Base-by-base conservation (phyloP, 306 rosid species). In the Sindora glabra region DNA sequence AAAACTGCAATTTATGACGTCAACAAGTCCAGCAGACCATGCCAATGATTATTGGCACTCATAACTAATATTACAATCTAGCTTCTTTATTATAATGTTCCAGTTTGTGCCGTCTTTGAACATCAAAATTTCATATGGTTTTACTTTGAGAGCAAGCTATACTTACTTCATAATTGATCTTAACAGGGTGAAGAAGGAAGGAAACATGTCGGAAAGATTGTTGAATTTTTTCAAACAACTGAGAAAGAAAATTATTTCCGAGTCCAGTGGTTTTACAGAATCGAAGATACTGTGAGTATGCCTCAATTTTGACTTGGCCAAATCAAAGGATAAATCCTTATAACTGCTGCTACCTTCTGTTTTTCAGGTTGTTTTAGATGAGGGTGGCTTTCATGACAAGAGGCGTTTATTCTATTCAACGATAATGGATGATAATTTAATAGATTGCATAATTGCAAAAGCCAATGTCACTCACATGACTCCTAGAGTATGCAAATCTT, bases 251-350 rank as follows among this genome's bases (percentile, higher is more conserved):
- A 75, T 21, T 87, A 85, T 78, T 87, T 91, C 68, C 79, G 96
- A 74, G 95, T 78, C 59, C 98, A 87, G 65, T 91, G 98, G 98
- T 91, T 87, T 81, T 91, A 85, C 67, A 74, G 82, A 65, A 81
- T 85, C 72, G 86, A 91, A 83, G 96, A 91, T 72, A 91, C 98
- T 19, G 98, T 91, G 79, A 85, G 85, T 62, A 52, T 73, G 50
- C 33, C 11, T 59, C 29, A 63, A 54, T 55, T 36, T 44, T 55
- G 44, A 30, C 66, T 27, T 73, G 51, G 53, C 45, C 41, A 49
- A 61, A 27, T 59, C 14, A 24, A 40, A 23, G 15, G 7, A 57
- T 65, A 33, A 22, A 40, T 49, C 45, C 34, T 16, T 41, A 48
- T 65, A 54, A 72, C 38, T 55, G 8, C 60, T 48, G 26, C 55